These are phyloP conservation scores for Lichtheimia ramosa DNA, from an alignment of 371 early-diverging fungal species.

Conservation along the genomic window DNA sequence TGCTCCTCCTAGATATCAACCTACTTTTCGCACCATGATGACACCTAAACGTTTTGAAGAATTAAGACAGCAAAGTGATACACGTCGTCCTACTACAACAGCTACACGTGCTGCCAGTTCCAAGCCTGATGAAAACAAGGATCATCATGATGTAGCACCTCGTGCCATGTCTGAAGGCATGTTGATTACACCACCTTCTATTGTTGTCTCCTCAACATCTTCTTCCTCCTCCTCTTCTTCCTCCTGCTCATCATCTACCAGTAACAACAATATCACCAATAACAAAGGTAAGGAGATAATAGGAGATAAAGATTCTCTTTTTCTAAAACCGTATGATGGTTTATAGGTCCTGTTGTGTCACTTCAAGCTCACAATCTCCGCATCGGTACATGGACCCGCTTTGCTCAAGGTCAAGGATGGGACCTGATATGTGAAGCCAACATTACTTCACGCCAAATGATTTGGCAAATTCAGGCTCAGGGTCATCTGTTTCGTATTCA, in stretches of 20 bases:
- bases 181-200: not conserved
- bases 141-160: constrained; percentile 2
- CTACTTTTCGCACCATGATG: constrained; percentile 49
- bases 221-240: too few relatives aligned
- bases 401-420: constrained; percentile 17
- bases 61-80: not conserved
- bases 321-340: not conserved
- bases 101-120: constrained; percentile 36
- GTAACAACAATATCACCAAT: not conserved
- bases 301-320: too few relatives aligned
- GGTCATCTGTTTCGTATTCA: constrained; percentile 38
- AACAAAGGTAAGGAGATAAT: too few relatives aligned
- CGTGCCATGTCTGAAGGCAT: constrained; percentile 42
- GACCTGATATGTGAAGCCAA: constrained; percentile 28
- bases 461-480: constrained; percentile 36
- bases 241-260: not conserved
- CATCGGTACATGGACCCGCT: constrained; percentile 41
- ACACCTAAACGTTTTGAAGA: constrained; percentile 49
- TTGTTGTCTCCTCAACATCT: not conserved
- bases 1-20: constrained; percentile 37
- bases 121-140: constrained; percentile 27
- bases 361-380: constrained; percentile 26
- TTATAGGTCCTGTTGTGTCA: constrained; percentile 3
- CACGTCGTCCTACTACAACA: constrained; percentile 3
- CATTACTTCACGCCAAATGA: constrained; percentile 14